Conservation (phyloP, 2,329 filamentous ascomycete genomes). For the Cordyceps javanica region DNA sequence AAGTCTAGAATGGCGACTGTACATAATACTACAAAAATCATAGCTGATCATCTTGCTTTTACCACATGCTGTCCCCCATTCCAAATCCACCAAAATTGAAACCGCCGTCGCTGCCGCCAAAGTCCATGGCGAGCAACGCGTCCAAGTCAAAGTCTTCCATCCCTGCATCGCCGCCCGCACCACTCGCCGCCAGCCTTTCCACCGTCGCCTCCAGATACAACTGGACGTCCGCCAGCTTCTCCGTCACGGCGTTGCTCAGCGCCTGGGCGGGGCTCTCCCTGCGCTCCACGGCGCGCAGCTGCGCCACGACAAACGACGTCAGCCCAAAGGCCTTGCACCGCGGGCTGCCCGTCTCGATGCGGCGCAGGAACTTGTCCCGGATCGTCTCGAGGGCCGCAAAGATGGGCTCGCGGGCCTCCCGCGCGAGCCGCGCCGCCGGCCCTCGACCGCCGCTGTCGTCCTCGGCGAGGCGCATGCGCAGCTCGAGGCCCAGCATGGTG, state of each 20-base stretch:
- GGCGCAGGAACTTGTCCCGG: neutral
- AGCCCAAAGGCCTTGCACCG: slow-evolving; percentile 4
- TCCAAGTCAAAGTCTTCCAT: slow-evolving; percentile 1
- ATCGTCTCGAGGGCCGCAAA: neutral
- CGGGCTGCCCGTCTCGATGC: slow-evolving; percentile 1
- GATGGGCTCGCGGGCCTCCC: neutral
- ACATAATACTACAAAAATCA: neutral
- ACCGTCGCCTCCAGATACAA: neutral
- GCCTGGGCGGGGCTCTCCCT: neutral
- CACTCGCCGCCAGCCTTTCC: neutral
- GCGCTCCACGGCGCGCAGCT: neutral
- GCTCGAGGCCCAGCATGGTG: slow-evolving; percentile 5
- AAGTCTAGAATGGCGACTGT: neutral
- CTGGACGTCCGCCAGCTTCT: neutral
- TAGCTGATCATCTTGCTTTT: neutral
- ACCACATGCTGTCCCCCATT: neutral
- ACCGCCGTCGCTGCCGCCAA: neutral
- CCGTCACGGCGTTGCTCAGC: neutral
- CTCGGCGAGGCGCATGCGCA: slow-evolving; percentile 2
- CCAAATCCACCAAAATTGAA: neutral
- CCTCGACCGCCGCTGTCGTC: neutral
- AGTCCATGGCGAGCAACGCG: slow-evolving; percentile 1
- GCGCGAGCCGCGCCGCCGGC: neutral
- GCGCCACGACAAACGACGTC: neutral
- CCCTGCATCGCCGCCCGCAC: neutral